Base-by-base conservation (phyloP, 345 rosid genomes). In the Brassica carinata region DNA sequence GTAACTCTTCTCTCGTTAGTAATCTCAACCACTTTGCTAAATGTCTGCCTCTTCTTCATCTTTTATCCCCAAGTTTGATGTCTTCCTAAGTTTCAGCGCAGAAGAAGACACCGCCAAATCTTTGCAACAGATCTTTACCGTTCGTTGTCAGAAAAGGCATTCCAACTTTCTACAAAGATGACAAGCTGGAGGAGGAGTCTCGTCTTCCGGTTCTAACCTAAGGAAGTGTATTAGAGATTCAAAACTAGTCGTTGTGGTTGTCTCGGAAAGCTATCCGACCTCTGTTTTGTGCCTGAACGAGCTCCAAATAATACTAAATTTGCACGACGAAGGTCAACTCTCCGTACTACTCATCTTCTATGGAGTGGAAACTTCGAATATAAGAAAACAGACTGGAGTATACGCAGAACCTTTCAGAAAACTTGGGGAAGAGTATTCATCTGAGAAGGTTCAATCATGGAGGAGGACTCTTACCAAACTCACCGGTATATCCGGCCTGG, bases 361-460 rank as follows among this genome's bases (percentile, higher is more conserved):
- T 18, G 34, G 34, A 58, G 66, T 61, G 5, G 57, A 59, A 10
- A 17, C 5, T 19, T 23, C 13, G 0, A 2, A 23, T 2, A 0
- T 59, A 19, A 59, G 18, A 72, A 59, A 59, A 2, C 67, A 58
- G 8, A 18, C 33, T 23, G 33, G 19, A 58, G 23, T 19, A 34
- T 0, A 2, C 57, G 26, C 67, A 13, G 67, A 72, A 19, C 3
- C 33, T 2, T 72, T 72, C 19, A 34, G 2, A 59, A 36, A 59
- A 0, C 55, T 72, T 59, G 55, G 76, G 36, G 33, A 57, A 72
- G 11, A 58, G 26, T 34, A 72, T 58, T 5, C 62, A 45, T 8
- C 53, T 34, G 77, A 73, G 9, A 73, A 73, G 61, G 69, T 73
- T 61, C 61, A 40, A 73, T 34, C 69, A 73, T 73, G 77, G 77